phyloP scores from a whole-genome alignment of 2,329 filamentous ascomycete species.

The Alternaria alternata region DNA sequence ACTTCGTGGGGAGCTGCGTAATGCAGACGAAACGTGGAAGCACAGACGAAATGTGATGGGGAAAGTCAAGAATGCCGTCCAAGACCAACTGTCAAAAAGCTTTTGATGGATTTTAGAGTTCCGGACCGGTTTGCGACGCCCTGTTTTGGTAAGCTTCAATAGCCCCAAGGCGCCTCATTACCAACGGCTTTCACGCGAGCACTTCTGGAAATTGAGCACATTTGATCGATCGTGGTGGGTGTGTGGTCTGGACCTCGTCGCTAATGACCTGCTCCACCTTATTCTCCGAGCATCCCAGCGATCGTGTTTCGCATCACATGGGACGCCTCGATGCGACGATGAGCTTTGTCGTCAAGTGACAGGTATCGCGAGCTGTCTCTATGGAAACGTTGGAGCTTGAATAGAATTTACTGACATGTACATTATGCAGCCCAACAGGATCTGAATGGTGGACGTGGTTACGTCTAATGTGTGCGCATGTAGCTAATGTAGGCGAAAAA shows the following conservation, averaged over 20 bases:
- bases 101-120: conserved; percentile 10
- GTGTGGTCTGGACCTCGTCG: conserved; percentile 10
- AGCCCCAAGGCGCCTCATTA: conserved; percentile 5
- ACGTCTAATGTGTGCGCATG: background rate
- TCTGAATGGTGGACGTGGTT: background rate
- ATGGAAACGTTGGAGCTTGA: background rate
- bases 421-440: background rate
- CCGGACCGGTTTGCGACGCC: conserved; percentile 11
- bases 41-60: conserved; percentile 8
- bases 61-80: background rate
- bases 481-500: background rate
- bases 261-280: conserved; percentile 11
- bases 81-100: background rate
- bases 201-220: conserved; percentile 6
- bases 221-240: conserved; percentile 1
- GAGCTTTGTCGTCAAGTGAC: background rate
- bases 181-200: background rate
- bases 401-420: background rate
- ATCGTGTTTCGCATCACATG: conserved; percentile 8
- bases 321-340: background rate
- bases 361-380: background rate
- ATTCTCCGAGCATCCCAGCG: conserved; percentile 9
- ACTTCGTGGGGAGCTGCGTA: conserved; percentile 12
- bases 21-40: conserved; percentile 13
- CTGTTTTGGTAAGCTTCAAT: background rate